phyloP scores from a whole-genome alignment of 306 rosid species.

The Luffa aegyptiaca region DNA sequence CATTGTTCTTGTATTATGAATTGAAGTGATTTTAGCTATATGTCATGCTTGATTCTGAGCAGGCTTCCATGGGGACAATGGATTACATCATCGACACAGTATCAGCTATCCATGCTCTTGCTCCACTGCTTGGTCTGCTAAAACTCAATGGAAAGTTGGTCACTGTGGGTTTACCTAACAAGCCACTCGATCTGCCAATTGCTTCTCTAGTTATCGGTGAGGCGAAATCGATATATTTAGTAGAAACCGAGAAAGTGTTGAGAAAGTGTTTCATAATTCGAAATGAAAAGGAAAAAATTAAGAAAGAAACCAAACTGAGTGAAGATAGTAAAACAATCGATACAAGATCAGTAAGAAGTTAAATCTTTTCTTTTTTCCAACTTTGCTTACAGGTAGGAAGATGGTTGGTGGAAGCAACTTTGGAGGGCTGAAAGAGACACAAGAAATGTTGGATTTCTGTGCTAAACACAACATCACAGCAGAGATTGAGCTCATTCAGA shows the following conservation, averaged over 20 bases:
- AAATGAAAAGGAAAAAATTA: not conserved
- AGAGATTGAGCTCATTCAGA: slow-evolving; percentile 63
- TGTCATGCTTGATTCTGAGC: not conserved
- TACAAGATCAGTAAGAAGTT: not conserved
- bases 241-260: not conserved
- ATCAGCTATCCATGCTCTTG: slow-evolving; percentile 62
- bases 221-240: not conserved
- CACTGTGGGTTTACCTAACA: slow-evolving; percentile 61
- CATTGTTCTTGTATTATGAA: not conserved
- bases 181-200: slow-evolving; percentile 71
- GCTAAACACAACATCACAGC: slow-evolving; percentile 58
- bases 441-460: slow-evolving; percentile 88
- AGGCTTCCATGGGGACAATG: slow-evolving; percentile 70
- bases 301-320: not conserved
- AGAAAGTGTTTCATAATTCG: not conserved
- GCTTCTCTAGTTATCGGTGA: slow-evolving; percentile 52
- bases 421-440: slow-evolving; percentile 89
- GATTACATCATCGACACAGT: slow-evolving; percentile 87
- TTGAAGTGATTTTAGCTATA: not conserved
- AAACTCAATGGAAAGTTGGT: slow-evolving; percentile 81
- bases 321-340: not conserved
- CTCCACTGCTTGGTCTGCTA: slow-evolving; percentile 58
- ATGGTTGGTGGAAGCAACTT: slow-evolving; percentile 84
- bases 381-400: slow-evolving; percentile 42
- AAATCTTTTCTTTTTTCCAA: not conserved